Percentiles rank a stretch among this genome's conserved stretches.
phyloP scores from a whole-genome alignment of 2,329 filamentous ascomycete genomes.

The Scopulariopsis brevicaulis region DNA sequence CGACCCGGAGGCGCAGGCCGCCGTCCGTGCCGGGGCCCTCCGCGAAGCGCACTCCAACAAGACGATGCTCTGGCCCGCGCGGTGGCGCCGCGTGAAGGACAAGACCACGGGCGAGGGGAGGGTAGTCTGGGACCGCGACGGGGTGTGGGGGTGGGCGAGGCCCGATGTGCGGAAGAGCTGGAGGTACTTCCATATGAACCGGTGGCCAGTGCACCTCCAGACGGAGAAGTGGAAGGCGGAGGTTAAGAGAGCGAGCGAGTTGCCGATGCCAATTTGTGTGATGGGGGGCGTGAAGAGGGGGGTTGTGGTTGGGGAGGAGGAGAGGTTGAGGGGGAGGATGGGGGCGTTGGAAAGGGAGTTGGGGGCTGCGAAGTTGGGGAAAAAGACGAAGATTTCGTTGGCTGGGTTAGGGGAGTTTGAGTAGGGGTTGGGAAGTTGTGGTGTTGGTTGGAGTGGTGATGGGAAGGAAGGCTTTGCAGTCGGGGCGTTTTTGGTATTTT shows the following conservation, averaged over 20 bases:
- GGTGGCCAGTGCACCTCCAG: constrained; percentile 34
- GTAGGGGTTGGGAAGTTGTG: too few relatives aligned
- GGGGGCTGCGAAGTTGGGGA: neutral
- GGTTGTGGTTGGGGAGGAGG: neutral
- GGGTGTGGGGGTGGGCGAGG: constrained; percentile 22
- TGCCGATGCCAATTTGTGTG: neutral
- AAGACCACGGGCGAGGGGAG: neutral
- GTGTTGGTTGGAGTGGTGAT: too few relatives aligned
- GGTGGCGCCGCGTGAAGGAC: constrained; percentile 10
- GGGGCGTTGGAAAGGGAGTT: neutral
- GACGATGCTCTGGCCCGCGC: constrained; percentile 27
- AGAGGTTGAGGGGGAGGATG: neutral
- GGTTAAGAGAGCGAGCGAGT: constrained; percentile 10
- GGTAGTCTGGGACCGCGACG: neutral
- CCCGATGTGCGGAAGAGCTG: constrained; percentile 11
- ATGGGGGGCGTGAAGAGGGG: neutral
- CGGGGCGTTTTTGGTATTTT: too few relatives aligned
- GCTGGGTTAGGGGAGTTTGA: too few relatives aligned
- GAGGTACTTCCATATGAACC: constrained; percentile 31
- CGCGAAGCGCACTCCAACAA: constrained; percentile 30
- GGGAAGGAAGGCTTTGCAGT: too few relatives aligned
- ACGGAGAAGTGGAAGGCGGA: constrained; percentile 13
- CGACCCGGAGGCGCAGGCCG: constrained; percentile 6
- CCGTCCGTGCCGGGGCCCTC: constrained; percentile 26
- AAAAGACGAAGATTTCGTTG: neutral